Evolutionary conservation across 2,329 filamentous ascomycete species (phyloP).

Genomic region (Pseudocercospora cruenta): DNA sequence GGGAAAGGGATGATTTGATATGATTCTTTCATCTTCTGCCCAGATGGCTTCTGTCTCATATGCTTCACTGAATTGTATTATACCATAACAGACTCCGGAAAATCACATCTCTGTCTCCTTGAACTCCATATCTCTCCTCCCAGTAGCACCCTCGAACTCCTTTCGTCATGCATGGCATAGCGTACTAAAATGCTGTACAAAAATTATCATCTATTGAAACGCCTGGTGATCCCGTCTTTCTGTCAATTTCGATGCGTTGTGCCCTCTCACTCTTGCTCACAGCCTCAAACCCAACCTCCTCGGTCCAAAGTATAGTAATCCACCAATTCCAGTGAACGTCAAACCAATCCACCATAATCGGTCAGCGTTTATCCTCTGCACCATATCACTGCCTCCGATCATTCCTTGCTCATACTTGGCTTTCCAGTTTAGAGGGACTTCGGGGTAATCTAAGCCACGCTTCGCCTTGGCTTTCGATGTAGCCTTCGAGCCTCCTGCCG

Average conservation of each 20-base stretch:
- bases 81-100: neutral
- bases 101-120: neutral
- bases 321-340: conserved; percentile 52
- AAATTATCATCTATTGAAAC: neutral
- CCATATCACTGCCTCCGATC: conserved; percentile 34
- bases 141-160: neutral
- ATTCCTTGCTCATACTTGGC: conserved; percentile 13
- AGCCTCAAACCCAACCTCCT: conserved; percentile 39
- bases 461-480: conserved; percentile 30
- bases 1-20: neutral
- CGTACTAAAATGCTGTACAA: neutral
- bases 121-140: neutral
- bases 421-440: conserved; percentile 47
- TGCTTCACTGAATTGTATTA: neutral
- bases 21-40: neutral
- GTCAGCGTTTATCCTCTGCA: conserved; percentile 47
- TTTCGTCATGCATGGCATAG: neutral
- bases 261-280: conserved; percentile 2
- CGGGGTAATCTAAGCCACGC: conserved; percentile 31
- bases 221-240: neutral
- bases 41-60: neutral
- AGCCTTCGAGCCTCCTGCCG: conserved; percentile 41
- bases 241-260: neutral
- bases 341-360: conserved; percentile 57
- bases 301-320: conserved; percentile 51